Evolutionary conservation across 1,139 yeast species (phyloP), one percentile per base, ranked within the genome.

Genomic region (Candida sp.): DNA sequence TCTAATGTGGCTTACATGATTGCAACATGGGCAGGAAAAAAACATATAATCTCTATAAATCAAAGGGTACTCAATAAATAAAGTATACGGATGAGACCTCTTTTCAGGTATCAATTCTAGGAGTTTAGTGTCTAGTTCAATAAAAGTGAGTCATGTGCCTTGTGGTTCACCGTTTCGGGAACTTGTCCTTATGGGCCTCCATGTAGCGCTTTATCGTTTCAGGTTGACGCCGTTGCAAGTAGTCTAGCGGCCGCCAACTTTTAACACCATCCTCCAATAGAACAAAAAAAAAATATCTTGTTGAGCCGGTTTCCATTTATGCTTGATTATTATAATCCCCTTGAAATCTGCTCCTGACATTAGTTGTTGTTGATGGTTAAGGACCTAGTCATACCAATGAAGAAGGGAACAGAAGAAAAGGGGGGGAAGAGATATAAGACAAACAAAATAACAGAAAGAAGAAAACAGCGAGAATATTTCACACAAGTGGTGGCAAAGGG

Each of bases 171-270:
- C 28, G 17, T 8, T 25, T 38, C 8, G 27, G 46, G 27, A 44
- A 37, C 7, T 35, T 28, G 9, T 30, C 30, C 30, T 22, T 28
- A 35, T 44, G 39, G 4, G n/a, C 26, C 6, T 22, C n/a, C 12
- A 44, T 37, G n/a, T 44, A 44, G 11, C 25, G 11, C 3, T 23
- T 44, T 23, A 8, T 37, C 9, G 37, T 27, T 30, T 17, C 11
- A 4, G 47, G 47, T 22, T 44, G 42, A 7, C 11, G 30, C 8
- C n/a, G 17, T 22, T 23, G 22, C 28, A 44, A 35, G 30, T 35
- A 44, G 5, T 44, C 42, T 7, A 46, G 32, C 4, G 39, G 44
- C 32, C 40, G 48, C 44, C 48, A 46, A 32, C 44, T 30, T n/a
- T 31, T 22, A n/a, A 46, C 33, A 26, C 44, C 48, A 31, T 40